A percentile compares a stretch with the other conserved stretches of the same genome.
Evolutionary conservation across 164 flowering plant genomes (phyloP).

Genomic region (Warburgia ugandensis): DNA sequence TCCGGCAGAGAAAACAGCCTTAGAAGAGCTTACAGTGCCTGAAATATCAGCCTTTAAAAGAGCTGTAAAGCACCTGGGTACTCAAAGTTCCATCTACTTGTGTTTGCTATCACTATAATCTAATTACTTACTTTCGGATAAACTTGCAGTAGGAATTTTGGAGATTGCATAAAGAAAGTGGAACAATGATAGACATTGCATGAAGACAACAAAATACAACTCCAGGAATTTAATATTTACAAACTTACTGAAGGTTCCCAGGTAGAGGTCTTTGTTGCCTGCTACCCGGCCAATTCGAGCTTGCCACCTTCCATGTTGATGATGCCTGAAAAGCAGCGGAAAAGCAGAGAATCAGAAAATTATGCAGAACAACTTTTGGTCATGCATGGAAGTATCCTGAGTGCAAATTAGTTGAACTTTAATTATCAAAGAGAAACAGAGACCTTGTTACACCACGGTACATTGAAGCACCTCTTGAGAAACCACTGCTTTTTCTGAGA

Average conservation of each 20-base stretch:
- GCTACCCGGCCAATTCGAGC: slow-evolving; percentile 90
- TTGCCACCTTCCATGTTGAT: slow-evolving; percentile 95
- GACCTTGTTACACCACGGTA: slow-evolving; percentile 95
- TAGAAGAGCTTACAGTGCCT: slow-evolving; percentile 9
- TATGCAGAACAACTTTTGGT: neutral
- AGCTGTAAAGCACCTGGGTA: slow-evolving; percentile 5
- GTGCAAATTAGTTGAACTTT: neutral
- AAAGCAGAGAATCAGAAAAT: neutral
- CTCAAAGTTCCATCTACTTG: neutral
- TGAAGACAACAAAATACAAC: neutral
- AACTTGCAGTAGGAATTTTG: too few species aligned
- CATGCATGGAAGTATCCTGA: neutral
- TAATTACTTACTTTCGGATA: neutral
- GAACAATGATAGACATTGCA: too few species aligned
- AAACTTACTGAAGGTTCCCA: slow-evolving; percentile 76
- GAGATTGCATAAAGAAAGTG: too few species aligned
- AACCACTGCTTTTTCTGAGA: slow-evolving; percentile 84
- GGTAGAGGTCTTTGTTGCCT: slow-evolving; percentile 91
- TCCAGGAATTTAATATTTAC: neutral
- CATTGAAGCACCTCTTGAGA: slow-evolving; percentile 90
- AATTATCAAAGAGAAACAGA: neutral
- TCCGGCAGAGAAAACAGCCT: slow-evolving; percentile 11
- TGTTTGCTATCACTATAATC: neutral
- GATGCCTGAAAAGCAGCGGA: slow-evolving; percentile 47
- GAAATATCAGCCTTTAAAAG: slow-evolving; percentile 11